phyloP scores from a whole-genome alignment of 139 green algal genomes.

The Volvox africanus region DNA sequence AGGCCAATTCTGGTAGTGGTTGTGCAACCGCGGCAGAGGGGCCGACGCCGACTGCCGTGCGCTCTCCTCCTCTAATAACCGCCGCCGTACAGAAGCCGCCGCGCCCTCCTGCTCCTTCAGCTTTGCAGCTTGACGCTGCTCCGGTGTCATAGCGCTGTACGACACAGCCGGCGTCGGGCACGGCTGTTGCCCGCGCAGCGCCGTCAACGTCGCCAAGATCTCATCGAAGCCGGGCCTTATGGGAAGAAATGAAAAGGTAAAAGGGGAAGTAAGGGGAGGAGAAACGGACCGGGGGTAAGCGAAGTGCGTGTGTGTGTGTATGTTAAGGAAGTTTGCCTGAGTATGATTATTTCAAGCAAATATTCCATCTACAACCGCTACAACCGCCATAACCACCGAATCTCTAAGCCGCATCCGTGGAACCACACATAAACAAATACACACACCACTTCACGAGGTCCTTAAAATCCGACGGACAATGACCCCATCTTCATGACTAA shows the following conservation, averaged over 20 bases:
- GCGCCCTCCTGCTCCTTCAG: background rate
- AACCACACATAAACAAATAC: too few species aligned
- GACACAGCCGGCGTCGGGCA: background rate
- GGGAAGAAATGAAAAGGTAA: background rate
- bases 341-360: too few species aligned
- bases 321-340: too few species aligned
- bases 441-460: too few species aligned
- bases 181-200: background rate
- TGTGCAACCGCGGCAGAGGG: constrained; percentile 24
- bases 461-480: too few species aligned
- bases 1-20: background rate
- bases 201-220: constrained; percentile 17
- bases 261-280: background rate
- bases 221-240: constrained; percentile 15
- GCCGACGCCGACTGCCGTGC: background rate
- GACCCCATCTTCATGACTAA: too few species aligned
- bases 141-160: constrained; percentile 2
- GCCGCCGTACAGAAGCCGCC: constrained; percentile 4
- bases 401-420: too few species aligned
- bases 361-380: too few species aligned
- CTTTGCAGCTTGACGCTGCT: background rate
- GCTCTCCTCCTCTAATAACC: background rate
- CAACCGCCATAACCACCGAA: too few species aligned
- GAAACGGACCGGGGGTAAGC: background rate
- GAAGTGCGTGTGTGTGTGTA: background rate